Conservation (phyloP, 2,329 filamentous ascomycete species). For the Sphaerulina musiva region DNA sequence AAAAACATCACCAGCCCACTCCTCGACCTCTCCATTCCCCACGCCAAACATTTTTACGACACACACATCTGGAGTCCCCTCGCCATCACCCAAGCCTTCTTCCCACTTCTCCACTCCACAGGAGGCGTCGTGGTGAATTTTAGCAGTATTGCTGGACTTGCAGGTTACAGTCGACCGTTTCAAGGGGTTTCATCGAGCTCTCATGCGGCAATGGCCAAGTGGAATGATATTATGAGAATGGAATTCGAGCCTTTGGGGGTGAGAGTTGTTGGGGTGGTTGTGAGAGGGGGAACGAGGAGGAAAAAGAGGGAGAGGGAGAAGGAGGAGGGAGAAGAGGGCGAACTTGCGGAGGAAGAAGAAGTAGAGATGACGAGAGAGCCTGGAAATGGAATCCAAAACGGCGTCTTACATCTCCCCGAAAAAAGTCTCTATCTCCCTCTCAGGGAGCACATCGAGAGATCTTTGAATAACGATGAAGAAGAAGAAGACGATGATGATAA, state of each 20-base stretch:
- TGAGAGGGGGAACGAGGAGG: conserved; percentile 8
- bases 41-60: conserved; percentile 46
- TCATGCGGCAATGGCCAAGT: conserved; percentile 23
- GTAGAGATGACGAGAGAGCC: no score
- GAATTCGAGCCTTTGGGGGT: conserved; percentile 30
- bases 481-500: no score
- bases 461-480: no score
- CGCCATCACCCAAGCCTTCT: conserved; percentile 37
- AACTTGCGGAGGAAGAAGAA: no score
- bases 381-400: no score
- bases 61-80: conserved; percentile 47
- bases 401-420: no score
- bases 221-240: conserved; percentile 25
- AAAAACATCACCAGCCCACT: conserved; percentile 24
- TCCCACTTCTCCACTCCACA: conserved; percentile 42
- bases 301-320: conserved; percentile 33
- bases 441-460: no score
- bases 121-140: conserved; percentile 36
- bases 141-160: conserved; percentile 29
- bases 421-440: no score
- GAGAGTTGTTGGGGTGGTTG: conserved; percentile 24
- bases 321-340: no score
- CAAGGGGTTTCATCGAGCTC: conserved; percentile 34
- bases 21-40: conserved; percentile 26
- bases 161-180: conserved; percentile 20